Evolutionary conservation across 75 land plant genomes (phyloP), one percentile per base, ranked within the genome.

Genomic region (Adiantum capillusveneris): DNA sequence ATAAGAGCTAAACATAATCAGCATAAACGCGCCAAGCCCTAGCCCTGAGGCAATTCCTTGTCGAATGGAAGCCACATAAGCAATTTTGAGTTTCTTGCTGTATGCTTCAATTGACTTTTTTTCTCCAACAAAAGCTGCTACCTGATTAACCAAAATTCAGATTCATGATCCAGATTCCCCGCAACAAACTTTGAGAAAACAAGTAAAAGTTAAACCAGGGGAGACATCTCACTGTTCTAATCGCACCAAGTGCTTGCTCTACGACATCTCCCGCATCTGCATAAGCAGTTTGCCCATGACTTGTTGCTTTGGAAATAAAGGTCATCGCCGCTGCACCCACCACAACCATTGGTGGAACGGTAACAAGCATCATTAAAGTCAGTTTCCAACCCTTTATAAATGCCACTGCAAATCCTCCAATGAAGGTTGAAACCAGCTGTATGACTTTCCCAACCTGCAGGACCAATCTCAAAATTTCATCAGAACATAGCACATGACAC

Each of bases 381-480:
- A 87, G 68, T 19, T 75, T 79, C 92, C 92, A 87, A 24, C 92
- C 85, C 74, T 71, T 73, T 29, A 69, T 46, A 55, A 87, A 87
- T 44, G 88, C 88, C 16, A 87, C 67, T 7, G 71, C 53, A 59
- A 84, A 84, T 26, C 92, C 88, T 44, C 80, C 84, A 28, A 87
- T 2, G 39, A 89, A 85, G 39, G 84, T 83, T 34, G 84, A 13
- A 17, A 71, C 20, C 19, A 86, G 63, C 58, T 85, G 86, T 26
- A 78, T 44, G 60, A 78, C 70, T 65, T 85, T 82, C 11, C 90
- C 95, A 29, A 83, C 86, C 95, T 89, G 67, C n/a, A n/a, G n/a
- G n/a, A n/a, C n/a, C n/a, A n/a, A n/a, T n/a, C n/a, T n/a, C n/a
- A n/a, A n/a, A n/a, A n/a, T n/a, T n/a, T n/a, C n/a, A n/a, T n/a